Conservation (phyloP, 1,284 basidiomycete species). For the Austroboletus niveus region DNA sequence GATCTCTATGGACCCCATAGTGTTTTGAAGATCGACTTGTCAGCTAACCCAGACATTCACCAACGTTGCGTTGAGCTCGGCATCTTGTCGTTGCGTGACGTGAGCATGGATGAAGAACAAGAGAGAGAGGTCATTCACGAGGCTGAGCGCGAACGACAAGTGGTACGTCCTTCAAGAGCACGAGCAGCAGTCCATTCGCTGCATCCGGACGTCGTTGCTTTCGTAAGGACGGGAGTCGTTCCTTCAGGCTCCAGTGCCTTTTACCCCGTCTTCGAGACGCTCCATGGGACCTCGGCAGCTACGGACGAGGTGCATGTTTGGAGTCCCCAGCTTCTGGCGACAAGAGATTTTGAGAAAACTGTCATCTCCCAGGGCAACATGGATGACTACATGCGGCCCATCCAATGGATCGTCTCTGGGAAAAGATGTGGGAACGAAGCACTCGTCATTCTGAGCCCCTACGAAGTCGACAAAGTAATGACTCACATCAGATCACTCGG, state of each 20-base stretch:
- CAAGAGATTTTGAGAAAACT: conserved; percentile 30
- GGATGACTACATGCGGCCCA: conserved; percentile 39
- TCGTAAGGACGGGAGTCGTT: conserved; percentile 4
- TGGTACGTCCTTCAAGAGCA: conserved; percentile 33
- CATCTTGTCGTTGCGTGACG: conserved; percentile 11
- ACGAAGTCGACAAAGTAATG: conserved; percentile 43
- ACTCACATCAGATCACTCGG: conserved; percentile 8
- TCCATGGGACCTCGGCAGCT: conserved; percentile 12
- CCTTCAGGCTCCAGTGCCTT: conserved; percentile 1
- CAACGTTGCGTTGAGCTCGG: conserved; percentile 34
- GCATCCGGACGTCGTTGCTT: not conserved
- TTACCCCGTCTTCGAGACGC: conserved; percentile 11
- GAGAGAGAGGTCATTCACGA: conserved; percentile 49
- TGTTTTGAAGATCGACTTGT: not conserved
- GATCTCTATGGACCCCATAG: conserved; percentile 32
- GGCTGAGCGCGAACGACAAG: conserved; percentile 37
- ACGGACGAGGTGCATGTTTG: conserved; percentile 17
- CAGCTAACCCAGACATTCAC: conserved; percentile 23
- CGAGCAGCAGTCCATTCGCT: conserved; percentile 23
- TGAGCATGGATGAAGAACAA: conserved; percentile 46
- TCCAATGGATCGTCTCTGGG: conserved; percentile 43
- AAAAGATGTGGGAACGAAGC: conserved; percentile 1
- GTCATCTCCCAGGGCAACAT: not conserved
- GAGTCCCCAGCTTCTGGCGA: conserved; percentile 25
- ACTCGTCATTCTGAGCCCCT: conserved; percentile 46